Evolutionary conservation across 2,329 filamentous ascomycete genomes (phyloP), one percentile per base, ranked within the genome.

Genomic region (Parastagonospora nodorum): DNA sequence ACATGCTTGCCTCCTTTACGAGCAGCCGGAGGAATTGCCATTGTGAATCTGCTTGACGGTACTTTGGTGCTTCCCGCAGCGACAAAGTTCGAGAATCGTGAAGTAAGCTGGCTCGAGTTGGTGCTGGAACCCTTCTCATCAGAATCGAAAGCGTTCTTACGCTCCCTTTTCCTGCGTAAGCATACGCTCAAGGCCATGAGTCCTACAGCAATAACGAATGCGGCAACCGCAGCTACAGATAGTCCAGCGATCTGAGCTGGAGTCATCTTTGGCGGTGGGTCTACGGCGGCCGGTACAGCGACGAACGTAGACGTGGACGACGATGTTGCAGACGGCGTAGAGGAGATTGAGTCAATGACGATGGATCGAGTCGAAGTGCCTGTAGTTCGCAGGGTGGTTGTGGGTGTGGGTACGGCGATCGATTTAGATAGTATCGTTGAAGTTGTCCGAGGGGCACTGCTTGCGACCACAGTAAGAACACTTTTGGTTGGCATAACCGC

Each of bases 231-330:
- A 30, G 72, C 73, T 33, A 75, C 68, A 7, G 70, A 64, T 11
- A 75, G 60, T 5, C 73, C 73, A 8, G 68, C 69, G 47, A 75
- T 75, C 54, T 75, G 72, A 16, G 72, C 69, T 15, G 72, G 67
- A 14, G 60, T 72, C 66, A 75, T 69, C 37, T 53, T 65, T 6
- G 64, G 61, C 11, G 56, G 44, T 19, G 51, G 44, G 11, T 64
- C 50, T 28, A 55, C 39, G 14, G 59, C 45, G 36, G 45, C 48
- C 27, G 61, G 48, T 38, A 50, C 45, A 16, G 53, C 41, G 9
- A 53, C 48, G 12, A 63, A 48, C 12, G 59, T 58, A 7, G 59
- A 43, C 8, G 56, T 50, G 1, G 52, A 28, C 8, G 61, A 48
- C 12, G 64, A 57, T 11, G 69, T 66, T 11, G 65, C 47, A 19